phyloP scores from a whole-genome alignment of 2,329 filamentous ascomycete genomes.

The Alternaria arborescens region DNA sequence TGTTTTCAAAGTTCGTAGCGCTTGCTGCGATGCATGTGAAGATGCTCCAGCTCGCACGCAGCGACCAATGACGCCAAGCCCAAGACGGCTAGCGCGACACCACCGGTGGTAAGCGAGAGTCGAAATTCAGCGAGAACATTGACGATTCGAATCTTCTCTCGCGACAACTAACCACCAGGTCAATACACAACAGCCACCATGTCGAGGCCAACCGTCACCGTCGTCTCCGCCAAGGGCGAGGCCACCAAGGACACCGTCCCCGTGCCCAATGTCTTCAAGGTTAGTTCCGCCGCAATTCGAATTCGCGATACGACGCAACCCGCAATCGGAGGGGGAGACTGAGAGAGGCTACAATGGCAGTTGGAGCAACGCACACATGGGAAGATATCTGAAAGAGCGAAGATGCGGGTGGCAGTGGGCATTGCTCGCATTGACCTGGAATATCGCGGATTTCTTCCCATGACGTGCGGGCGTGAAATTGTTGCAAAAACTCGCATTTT shows the following conservation, averaged over 20 bases:
- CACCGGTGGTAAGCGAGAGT: slow-evolving; percentile 6
- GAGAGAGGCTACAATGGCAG: slow-evolving; percentile 16
- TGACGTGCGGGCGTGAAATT: not conserved
- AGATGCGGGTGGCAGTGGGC: not conserved
- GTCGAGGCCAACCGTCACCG: slow-evolving; percentile 96
- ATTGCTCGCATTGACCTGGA: slow-evolving; percentile 2
- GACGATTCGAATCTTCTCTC: slow-evolving; percentile 15
- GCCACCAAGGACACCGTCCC: slow-evolving; percentile 87
- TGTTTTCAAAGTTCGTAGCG: not conserved
- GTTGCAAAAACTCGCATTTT: slow-evolving; percentile 11
- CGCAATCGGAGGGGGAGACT: slow-evolving; percentile 4
- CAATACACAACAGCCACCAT: slow-evolving; percentile 57
- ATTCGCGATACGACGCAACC: slow-evolving; percentile 20
- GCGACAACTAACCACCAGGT: slow-evolving; percentile 43
- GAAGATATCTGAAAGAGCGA: slow-evolving; percentile 4
- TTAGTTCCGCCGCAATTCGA: slow-evolving; percentile 34
- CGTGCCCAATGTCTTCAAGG: slow-evolving; percentile 94
- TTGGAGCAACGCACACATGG: slow-evolving; percentile 21
- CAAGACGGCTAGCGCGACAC: not conserved
- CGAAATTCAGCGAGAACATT: slow-evolving; percentile 9
- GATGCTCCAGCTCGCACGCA: not conserved
- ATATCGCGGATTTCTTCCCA: slow-evolving; percentile 8
- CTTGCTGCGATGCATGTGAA: not conserved
- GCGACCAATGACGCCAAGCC: not conserved
- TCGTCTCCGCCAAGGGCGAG: slow-evolving; percentile 95